phyloP scores from a whole-genome alignment of 208 protist genomes.

The Leishmania guyanensis region DNA sequence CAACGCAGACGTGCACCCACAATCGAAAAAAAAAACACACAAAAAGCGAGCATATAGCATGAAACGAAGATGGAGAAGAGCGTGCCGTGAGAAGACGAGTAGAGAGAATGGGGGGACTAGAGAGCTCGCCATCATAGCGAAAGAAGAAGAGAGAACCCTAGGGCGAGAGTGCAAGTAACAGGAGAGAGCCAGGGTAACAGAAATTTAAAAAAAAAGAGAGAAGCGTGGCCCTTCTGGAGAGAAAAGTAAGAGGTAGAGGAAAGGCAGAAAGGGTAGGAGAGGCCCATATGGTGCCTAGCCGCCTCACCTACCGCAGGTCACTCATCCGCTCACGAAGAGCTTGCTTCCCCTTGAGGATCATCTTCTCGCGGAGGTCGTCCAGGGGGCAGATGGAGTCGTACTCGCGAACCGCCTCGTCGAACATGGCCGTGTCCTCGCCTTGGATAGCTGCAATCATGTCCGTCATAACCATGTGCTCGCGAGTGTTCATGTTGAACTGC shows the following conservation, averaged over 20 bases:
- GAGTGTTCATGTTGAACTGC: conserved; percentile 83
- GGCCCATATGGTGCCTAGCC: background rate
- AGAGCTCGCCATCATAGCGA: background rate
- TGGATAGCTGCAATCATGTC: conserved; percentile 81
- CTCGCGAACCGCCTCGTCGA: conserved; percentile 71
- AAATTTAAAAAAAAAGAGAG: background rate
- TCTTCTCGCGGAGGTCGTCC: conserved; percentile 64
- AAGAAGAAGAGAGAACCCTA: conserved; percentile 3
- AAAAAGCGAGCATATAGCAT: background rate
- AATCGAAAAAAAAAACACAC: background rate
- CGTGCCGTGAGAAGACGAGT: background rate
- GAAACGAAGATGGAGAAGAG: background rate
- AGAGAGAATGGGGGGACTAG: background rate
- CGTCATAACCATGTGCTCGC: conserved; percentile 87
- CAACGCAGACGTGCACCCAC: background rate
- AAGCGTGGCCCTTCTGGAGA: background rate
- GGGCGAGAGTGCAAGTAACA: background rate
- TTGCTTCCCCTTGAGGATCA: conserved; percentile 74
- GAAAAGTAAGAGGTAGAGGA: background rate
- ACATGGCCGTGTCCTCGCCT: conserved; percentile 51
- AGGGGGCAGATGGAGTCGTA: conserved; percentile 84
- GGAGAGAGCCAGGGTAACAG: background rate
- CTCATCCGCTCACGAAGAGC: conserved; percentile 55
- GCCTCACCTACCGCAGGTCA: conserved; percentile 47
- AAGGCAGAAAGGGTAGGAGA: background rate